Conservation (phyloP, 2,329 filamentous ascomycete species). For the Alternaria triticina region DNA sequence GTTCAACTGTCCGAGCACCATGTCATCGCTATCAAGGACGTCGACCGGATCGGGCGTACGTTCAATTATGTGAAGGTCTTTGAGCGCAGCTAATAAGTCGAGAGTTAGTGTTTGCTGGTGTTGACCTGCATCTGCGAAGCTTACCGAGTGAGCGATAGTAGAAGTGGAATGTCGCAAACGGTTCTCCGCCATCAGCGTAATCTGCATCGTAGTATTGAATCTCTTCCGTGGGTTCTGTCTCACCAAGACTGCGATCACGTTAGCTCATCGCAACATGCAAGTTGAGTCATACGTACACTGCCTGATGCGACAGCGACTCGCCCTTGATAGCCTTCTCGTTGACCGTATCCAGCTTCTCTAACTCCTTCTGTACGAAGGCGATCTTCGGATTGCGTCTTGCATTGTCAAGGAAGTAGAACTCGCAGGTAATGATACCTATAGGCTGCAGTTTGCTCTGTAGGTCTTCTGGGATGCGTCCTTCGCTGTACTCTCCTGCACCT, state of each 20-base stretch:
- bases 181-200: conserved; percentile 3
- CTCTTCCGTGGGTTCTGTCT: background rate
- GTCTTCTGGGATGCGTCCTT: background rate
- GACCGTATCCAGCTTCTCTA: conserved; percentile 22
- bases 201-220: conserved; percentile 10
- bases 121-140: background rate
- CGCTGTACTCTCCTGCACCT: background rate
- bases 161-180: conserved; percentile 27
- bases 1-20: conserved; percentile 5
- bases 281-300: conserved; percentile 5
- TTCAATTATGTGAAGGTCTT: conserved; percentile 38
- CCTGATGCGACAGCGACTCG: conserved; percentile 11
- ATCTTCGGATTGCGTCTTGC: background rate
- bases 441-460: conserved; percentile 4
- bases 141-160: conserved; percentile 29
- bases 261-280: background rate
- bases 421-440: conserved; percentile 21
- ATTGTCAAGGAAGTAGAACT: conserved; percentile 16
- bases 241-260: conserved; percentile 1
- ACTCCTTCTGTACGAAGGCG: conserved; percentile 8
- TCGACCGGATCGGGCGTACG: conserved; percentile 26
- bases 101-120: background rate
- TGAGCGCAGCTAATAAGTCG: conserved; percentile 18
- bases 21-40: conserved; percentile 4
- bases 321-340: conserved; percentile 26